Base-by-base conservation (phyloP, 352 stramenopile genomes). In the Globisporangium uncinulatum region DNA sequence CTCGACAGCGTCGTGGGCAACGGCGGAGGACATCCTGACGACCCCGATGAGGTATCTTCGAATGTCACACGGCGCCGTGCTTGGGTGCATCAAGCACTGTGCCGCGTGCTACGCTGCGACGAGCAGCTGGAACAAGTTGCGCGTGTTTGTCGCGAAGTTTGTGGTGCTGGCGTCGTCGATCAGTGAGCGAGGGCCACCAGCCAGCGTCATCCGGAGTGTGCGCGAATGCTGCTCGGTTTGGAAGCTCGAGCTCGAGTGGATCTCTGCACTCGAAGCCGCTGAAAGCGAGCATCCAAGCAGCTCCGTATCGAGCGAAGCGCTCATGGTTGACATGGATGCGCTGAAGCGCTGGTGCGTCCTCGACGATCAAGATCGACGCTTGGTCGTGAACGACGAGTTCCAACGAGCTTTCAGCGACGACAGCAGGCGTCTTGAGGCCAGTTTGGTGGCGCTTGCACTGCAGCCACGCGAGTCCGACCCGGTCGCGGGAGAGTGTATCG, bases 21-120 rank as follows among this genome's bases (percentile, higher is more conserved):
- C 43, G 41, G 42, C 51, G 1, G 59, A 20, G 24, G 67, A 19
- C 34, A 59, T 45, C 19, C 64, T 67, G n/a, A 61, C 72, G 56
- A 56, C 34, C 21, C 65, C 71, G 8, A 69, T 76, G 44, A 54
- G 17, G 19, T 56, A 63, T 37, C 42, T 81, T 44, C 59, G 66
- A n/a, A 65, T 89, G 37, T 81, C 74, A 1, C 48, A 61, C 9
- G 34, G 60, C 21, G 49, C 66, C 19, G 44, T 89, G 11, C 37
- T 80, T 4, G 70, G 67, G 15, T 82, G 76, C 32, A 54, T 89
- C 44, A 70, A 70, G 31, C 74, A 83, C 17, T 83, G 72, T 29
- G 69, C 76, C 14, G 67, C 66, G 42, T 87, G 79, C 45, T 84
- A 82, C 42, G 56, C 56, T 21, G 61, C 55, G 46, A 24, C 82